Base-by-base conservation (phyloP, 495 filamentous ascomycete genomes). In the Penicillium nucicola region DNA sequence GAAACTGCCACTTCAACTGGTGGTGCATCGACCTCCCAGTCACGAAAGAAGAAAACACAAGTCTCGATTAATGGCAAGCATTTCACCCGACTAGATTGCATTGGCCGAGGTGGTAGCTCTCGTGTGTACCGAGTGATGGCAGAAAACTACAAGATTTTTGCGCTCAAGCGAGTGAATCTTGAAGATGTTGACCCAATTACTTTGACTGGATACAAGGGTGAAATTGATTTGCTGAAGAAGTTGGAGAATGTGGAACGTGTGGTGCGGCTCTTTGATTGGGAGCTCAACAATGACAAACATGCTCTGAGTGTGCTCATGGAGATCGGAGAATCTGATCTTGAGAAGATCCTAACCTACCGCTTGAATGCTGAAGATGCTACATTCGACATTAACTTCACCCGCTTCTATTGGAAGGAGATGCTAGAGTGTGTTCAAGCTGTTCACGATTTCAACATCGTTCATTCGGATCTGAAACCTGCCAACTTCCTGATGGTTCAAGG, bases 331-430 rank as follows among this genome's bases (percentile, higher is more conserved):
- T 83, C 90, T n/a, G 95, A 97, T 61, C 78, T 98, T 60, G 88
- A 91, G 57, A 89, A 88, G 45, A 84, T 97, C 14, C 83, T 98
- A 23, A 85, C 80, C 6, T 81, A 84, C 31, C 82, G 86, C 23
- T 70, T 86, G 28, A 85, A 87, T 41, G 74, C 82, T 0, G 89
- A 92, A 56, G 82, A 87, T 50, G 82, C 88, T 30, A 73, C 72
- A 22, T 87, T 97, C 48, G 93, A 98, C 62, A 77, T 88, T 9
- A 87, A 84, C 42, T 97, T 97, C 58, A 88, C 91, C n/a, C 86
- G 93, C 8, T 90, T 89, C 69, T 96, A 95, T 74, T 98, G 93
- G 93, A 90, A 91, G 61, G 93, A 98, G 70, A 97, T 98, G 95
- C 86, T 98, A 4, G 89, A 95, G 60, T 98, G 93, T 67, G 85